Conservation (phyloP, 805 yeast species). For the Diddensiella santjacobensis region DNA sequence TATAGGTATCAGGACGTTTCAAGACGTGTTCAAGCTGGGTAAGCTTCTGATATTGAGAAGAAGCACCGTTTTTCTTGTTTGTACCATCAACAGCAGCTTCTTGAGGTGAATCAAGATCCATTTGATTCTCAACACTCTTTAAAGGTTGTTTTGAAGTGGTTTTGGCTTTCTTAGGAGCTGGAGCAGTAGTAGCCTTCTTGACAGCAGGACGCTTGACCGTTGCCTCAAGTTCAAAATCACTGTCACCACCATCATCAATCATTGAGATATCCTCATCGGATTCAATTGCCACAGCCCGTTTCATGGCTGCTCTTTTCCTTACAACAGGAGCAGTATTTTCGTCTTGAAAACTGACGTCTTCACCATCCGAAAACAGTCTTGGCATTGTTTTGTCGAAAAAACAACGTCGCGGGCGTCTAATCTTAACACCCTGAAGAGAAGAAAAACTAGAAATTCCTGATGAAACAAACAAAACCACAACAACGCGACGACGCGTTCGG, state of each 20-base stretch:
- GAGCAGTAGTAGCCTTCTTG: slow-evolving; percentile 10
- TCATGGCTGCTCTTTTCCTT: not conserved
- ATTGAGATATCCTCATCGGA: slow-evolving; percentile 7
- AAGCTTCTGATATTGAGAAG: slow-evolving; percentile 85
- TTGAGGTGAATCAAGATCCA: slow-evolving; percentile 9
- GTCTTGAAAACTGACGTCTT: slow-evolving; percentile 11
- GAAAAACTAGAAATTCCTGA: too few relatives aligned
- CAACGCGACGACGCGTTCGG: too few relatives aligned
- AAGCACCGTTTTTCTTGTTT: slow-evolving; percentile 38
- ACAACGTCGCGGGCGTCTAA: too few relatives aligned
- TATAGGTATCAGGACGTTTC: slow-evolving; percentile 96
- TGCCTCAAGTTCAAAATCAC: slow-evolving; percentile 19
- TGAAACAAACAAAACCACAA: too few relatives aligned
- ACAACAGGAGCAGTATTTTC: slow-evolving; percentile 19
- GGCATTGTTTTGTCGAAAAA: too few relatives aligned
- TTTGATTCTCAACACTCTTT: slow-evolving; percentile 9
- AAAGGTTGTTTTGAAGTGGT: slow-evolving; percentile 10
- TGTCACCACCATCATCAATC: slow-evolving; percentile 13
- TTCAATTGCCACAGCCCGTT: slow-evolving; percentile 4
- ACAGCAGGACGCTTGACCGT: not conserved
- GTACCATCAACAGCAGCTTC: slow-evolving; percentile 1
- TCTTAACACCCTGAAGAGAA: too few relatives aligned
- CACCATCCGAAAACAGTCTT: not conserved
- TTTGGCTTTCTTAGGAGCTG: slow-evolving; percentile 20
- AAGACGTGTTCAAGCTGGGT: slow-evolving; percentile 94